phyloP scores from a whole-genome alignment of 768 basidiomycete genomes.

The Dioszegia hungarica region DNA sequence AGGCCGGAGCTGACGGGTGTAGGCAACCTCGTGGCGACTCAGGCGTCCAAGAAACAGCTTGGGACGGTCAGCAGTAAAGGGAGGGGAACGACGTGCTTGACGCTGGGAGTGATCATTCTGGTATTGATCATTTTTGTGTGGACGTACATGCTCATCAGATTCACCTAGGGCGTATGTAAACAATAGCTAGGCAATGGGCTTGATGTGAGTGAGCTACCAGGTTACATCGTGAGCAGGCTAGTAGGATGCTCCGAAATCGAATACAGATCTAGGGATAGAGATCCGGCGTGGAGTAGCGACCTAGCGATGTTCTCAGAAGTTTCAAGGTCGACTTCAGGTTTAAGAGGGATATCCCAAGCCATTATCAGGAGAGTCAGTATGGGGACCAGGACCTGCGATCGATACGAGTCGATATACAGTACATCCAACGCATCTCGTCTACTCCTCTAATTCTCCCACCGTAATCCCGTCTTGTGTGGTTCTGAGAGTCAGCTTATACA shows the following conservation, averaged over 20 bases:
- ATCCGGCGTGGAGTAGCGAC: too few relatives aligned
- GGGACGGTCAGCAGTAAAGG: slow-evolving; percentile 63
- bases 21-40: slow-evolving; percentile 45
- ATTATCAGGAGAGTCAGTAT: too few relatives aligned
- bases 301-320: too few relatives aligned
- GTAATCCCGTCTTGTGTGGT: slow-evolving; percentile 25
- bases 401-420: too few relatives aligned
- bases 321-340: too few relatives aligned
- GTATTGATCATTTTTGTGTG: slow-evolving; percentile 60
- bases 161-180: slow-evolving; percentile 27
- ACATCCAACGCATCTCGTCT: neutral
- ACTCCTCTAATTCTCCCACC: slow-evolving; percentile 19
- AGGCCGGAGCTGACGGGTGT: slow-evolving; percentile 51
- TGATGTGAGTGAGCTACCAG: too few relatives aligned
- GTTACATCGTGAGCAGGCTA: too few relatives aligned
- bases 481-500: slow-evolving; percentile 11
- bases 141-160: slow-evolving; percentile 49
- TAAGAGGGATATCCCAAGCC: too few relatives aligned
- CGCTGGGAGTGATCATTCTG: slow-evolving; percentile 60
- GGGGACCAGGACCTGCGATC: too few relatives aligned
- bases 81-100: slow-evolving; percentile 67
- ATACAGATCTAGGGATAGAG: too few relatives aligned
- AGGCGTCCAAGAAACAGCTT: slow-evolving; percentile 54
- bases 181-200: too few relatives aligned
- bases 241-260: too few relatives aligned